A percentile compares a stretch with the other conserved stretches of the same genome.
phyloP scores from a whole-genome alignment of 75 land plant genomes.

The Pinus tabuliformis region DNA sequence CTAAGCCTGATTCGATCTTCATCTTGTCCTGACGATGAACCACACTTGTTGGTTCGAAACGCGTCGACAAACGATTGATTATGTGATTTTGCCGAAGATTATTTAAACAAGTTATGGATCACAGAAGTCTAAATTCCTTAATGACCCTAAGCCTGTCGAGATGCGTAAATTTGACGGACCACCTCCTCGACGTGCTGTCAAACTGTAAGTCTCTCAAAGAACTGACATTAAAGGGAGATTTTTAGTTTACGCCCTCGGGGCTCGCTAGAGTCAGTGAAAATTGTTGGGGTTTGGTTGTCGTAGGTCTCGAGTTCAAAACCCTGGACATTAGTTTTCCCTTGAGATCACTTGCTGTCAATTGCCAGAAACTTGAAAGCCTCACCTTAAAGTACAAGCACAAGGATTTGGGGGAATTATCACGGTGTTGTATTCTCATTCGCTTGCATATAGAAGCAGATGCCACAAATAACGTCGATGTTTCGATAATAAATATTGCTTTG shows the following conservation, averaged over 20 bases:
- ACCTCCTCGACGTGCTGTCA: constrained; percentile 17
- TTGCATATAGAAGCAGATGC: constrained; percentile 20
- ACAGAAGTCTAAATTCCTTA: too few relatives aligned
- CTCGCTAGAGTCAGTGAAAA: constrained; percentile 18
- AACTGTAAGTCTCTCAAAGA: constrained; percentile 18
- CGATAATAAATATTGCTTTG: constrained; percentile 11
- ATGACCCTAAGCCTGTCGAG: neutral
- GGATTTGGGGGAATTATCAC: constrained; percentile 17
- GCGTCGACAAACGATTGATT: too few relatives aligned
- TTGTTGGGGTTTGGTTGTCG: constrained; percentile 17
- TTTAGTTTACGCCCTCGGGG: constrained; percentile 29
- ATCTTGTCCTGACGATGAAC: too few relatives aligned
- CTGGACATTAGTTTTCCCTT: constrained; percentile 27
- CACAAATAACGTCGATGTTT: constrained; percentile 13
- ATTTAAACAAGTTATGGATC: too few relatives aligned
- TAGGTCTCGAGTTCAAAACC: constrained; percentile 19
- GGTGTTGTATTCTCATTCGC: constrained; percentile 10
- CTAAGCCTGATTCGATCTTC: too few relatives aligned
- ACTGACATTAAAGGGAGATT: constrained; percentile 23
- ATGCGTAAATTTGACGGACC: constrained; percentile 20
- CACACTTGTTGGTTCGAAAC: too few relatives aligned
- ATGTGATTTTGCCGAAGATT: too few relatives aligned
- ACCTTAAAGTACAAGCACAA: constrained; percentile 22
- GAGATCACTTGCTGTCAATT: constrained; percentile 16
- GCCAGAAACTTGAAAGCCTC: constrained; percentile 13